A percentile compares a stretch with the other conserved stretches of the same genome.
These are phyloP conservation scores for Calocera viscosa DNA, from an alignment of 768 basidiomycete genomes.

Conservation along the genomic window DNA sequence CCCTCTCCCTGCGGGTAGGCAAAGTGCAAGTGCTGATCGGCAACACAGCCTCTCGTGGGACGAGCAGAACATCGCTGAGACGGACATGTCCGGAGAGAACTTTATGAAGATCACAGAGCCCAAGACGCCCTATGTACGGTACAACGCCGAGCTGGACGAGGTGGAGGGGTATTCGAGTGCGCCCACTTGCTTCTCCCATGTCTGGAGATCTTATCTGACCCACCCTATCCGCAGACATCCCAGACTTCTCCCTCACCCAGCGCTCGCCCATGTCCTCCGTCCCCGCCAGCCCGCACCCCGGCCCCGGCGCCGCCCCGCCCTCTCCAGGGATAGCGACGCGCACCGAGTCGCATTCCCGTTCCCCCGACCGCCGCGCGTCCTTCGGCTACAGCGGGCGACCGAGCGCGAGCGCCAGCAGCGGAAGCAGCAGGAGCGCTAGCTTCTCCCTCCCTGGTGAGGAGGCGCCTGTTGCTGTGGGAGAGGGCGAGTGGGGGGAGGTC, in stretches of 20 bases:
- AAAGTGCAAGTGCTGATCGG: too few relatives aligned
- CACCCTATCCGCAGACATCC: constrained; percentile 50
- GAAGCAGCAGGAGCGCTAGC: constrained; percentile 64
- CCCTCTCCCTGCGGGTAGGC: background rate
- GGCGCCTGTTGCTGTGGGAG: constrained; percentile 41
- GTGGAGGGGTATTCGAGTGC: constrained; percentile 59
- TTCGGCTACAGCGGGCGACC: constrained; percentile 7
- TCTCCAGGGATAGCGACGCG: constrained; percentile 44
- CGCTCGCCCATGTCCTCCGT: constrained; percentile 31
- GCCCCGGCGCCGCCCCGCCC: background rate
- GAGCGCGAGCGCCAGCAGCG: constrained; percentile 16
- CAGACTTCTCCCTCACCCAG: constrained; percentile 49
- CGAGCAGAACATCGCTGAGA: constrained; percentile 82
- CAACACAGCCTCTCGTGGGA: constrained; percentile 90
- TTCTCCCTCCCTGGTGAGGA: constrained; percentile 62
- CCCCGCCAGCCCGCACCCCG: constrained; percentile 23
- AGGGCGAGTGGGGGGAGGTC: constrained; percentile 36
- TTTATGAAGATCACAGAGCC: constrained; percentile 98
- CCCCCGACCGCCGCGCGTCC: constrained; percentile 10
- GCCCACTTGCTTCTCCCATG: constrained; percentile 21
- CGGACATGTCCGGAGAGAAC: constrained; percentile 88
- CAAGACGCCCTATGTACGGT: constrained; percentile 91
- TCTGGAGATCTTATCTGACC: background rate
- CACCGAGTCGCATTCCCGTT: constrained; percentile 11
- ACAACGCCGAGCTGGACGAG: constrained; percentile 74